Conservation (phyloP, 2,329 filamentous ascomycete genomes). For the Magnaporthales sp. region DNA sequence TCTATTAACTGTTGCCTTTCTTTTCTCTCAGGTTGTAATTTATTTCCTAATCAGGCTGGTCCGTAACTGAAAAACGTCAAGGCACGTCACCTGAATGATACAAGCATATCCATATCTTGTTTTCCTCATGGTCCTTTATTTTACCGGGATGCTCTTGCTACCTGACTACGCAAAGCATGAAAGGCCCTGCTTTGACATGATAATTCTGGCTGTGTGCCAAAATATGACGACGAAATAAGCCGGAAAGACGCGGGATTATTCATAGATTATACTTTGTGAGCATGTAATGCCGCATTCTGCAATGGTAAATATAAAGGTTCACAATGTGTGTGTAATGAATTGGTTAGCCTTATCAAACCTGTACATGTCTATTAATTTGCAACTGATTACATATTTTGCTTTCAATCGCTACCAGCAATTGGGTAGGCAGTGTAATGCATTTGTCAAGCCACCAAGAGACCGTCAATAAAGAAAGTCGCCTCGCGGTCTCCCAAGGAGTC, state of each 20-base stretch:
- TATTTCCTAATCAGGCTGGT: not conserved
- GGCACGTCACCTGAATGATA: not conserved
- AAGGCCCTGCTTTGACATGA: not conserved
- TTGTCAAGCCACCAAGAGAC: not conserved
- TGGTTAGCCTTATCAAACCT: not conserved
- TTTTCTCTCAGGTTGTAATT: not conserved
- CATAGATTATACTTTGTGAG: not conserved
- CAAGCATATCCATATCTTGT: not conserved
- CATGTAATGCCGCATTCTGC: not conserved
- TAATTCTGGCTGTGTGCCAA: not conserved
- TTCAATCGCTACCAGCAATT: not conserved
- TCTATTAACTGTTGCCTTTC: not conserved
- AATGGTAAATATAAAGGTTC: too few relatives aligned
- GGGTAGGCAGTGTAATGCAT: not conserved
- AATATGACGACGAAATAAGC: not conserved
- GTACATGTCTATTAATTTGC: not conserved
- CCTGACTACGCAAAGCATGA: not conserved
- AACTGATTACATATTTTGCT: not conserved
- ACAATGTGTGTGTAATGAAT: not conserved
- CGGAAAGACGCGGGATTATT: not conserved
- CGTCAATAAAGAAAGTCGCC: not conserved
- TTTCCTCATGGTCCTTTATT: not conserved
- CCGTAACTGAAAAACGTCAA: not conserved
- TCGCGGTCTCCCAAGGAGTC: not conserved
- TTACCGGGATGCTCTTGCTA: not conserved